Evolutionary conservation across 805 yeast genomes (phyloP).

Genomic region (Ogataea saltuana): DNA sequence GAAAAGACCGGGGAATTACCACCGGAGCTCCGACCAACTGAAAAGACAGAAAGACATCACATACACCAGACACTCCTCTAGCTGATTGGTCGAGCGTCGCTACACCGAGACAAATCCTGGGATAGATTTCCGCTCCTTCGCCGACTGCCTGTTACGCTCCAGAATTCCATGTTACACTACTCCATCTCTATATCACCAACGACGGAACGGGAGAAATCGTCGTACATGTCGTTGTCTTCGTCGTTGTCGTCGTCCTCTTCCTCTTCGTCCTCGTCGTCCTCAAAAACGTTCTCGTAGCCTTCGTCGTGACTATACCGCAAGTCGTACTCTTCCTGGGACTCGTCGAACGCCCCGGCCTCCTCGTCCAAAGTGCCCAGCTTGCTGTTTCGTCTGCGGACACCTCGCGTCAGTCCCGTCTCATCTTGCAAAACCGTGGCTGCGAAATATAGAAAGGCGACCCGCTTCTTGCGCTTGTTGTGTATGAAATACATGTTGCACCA

Average conservation of each 20-base stretch:
- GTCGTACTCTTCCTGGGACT: slow-evolving; percentile 39
- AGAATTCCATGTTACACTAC: not conserved
- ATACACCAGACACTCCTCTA: too few relatives aligned
- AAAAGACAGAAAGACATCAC: too few relatives aligned
- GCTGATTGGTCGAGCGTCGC: too few relatives aligned
- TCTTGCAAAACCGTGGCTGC: slow-evolving; percentile 44
- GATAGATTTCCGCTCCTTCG: too few relatives aligned
- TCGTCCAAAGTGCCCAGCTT: slow-evolving; percentile 36
- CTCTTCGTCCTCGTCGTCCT: slow-evolving; percentile 39
- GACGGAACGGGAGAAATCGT: slow-evolving; percentile 19
- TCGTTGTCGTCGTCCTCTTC: slow-evolving; percentile 37
- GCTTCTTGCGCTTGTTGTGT: slow-evolving; percentile 84
- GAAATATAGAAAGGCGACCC: slow-evolving; percentile 84
- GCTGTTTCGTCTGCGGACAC: slow-evolving; percentile 32
- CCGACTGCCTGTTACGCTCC: too few relatives aligned
- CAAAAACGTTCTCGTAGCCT: slow-evolving; percentile 38
- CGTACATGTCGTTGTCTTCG: slow-evolving; percentile 19
- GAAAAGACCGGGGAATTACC: too few relatives aligned
- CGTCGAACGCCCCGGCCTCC: slow-evolving; percentile 30
- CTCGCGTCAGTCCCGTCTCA: slow-evolving; percentile 36
- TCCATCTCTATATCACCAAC: slow-evolving; percentile 43
- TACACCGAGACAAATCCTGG: too few relatives aligned
- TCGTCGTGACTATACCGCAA: slow-evolving; percentile 32
- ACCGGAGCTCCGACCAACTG: too few relatives aligned
- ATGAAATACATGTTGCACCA: slow-evolving; percentile 91